These are phyloP conservation scores for Escovopsis weberi DNA, from an alignment of 2,329 filamentous ascomycete species.

Conservation along the genomic window DNA sequence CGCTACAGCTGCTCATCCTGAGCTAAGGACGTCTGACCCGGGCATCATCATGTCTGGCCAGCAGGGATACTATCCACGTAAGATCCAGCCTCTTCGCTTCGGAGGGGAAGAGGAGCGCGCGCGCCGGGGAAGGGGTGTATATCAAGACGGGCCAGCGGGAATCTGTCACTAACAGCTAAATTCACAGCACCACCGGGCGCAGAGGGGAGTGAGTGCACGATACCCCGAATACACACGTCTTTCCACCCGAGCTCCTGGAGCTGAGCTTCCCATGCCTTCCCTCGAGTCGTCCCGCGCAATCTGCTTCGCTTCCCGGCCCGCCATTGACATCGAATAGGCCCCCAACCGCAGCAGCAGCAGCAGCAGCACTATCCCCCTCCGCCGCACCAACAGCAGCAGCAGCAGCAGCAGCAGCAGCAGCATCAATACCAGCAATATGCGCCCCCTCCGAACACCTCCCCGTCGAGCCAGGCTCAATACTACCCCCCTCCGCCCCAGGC, in stretches of 20 bases:
- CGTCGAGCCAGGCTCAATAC: constrained; percentile 30
- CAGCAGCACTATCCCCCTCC: constrained; percentile 15
- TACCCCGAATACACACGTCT: not conserved
- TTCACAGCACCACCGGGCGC: constrained; percentile 27
- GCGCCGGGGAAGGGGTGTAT: too few relatives aligned
- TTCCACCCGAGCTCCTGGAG: too few relatives aligned
- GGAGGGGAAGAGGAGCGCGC: not conserved
- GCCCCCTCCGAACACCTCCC: constrained; percentile 32
- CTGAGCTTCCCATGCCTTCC: too few relatives aligned
- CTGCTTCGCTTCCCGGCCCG: not conserved
- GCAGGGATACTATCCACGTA: constrained; percentile 33
- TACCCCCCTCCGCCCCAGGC: constrained; percentile 20
- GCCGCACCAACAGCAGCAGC: constrained; percentile 18
- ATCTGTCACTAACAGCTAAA: constrained; percentile 4
- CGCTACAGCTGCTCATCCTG: too few relatives aligned
- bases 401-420: constrained; percentile 8
- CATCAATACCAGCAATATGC: constrained; percentile 27
- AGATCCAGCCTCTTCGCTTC: constrained; percentile 10
- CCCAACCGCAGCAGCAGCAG: not conserved
- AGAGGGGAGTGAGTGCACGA: constrained; percentile 11
- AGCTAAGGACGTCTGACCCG: too few relatives aligned
- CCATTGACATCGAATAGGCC: not conserved
- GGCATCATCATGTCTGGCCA: constrained; percentile 22
- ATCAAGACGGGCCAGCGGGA: too few relatives aligned
- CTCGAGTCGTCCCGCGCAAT: too few relatives aligned